Evolutionary conservation across 2,329 filamentous ascomycete genomes (phyloP).

Genomic region (Penicillium rolfsii): DNA sequence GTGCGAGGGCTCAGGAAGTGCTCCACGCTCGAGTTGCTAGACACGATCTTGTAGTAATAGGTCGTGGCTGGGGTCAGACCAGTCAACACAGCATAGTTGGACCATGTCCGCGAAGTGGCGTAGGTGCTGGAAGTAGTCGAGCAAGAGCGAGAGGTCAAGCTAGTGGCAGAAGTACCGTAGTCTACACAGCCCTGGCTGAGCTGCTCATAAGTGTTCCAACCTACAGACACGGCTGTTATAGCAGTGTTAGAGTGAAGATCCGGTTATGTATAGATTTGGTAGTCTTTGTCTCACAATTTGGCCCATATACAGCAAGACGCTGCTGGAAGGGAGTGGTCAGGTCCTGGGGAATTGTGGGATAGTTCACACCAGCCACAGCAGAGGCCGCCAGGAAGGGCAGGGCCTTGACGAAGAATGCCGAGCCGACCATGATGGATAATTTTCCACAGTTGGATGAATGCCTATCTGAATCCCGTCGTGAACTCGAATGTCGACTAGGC

Average conservation of each 20-base stretch:
- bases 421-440: constrained; percentile 18
- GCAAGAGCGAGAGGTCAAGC: constrained; percentile 49
- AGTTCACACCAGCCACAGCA: constrained; percentile 39
- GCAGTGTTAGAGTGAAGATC: neutral
- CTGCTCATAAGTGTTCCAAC: constrained; percentile 61
- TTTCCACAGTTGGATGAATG: neutral
- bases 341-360: constrained; percentile 54
- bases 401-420: constrained; percentile 16
- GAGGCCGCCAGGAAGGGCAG: constrained; percentile 24
- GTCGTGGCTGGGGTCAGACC: constrained; percentile 56
- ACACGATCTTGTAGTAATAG: constrained; percentile 64
- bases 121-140: constrained; percentile 56
- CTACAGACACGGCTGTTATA: constrained; percentile 54
- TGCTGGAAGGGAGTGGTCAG: constrained; percentile 59
- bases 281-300: constrained; percentile 46
- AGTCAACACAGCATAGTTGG: constrained; percentile 54
- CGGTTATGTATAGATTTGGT: neutral
- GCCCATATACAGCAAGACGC: constrained; percentile 56
- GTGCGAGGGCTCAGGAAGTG: constrained; percentile 59
- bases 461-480: neutral
- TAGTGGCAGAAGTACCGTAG: constrained; percentile 52
- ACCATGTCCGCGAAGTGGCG: constrained; percentile 58
- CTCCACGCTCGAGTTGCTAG: constrained; percentile 58
- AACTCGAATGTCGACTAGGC: neutral
- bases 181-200: constrained; percentile 54